Percentiles rank a stretch among this genome's conserved stretches.
Evolutionary conservation across 202 grass and related monocot genomes (phyloP).

Genomic region (Brachypodium distachyon): DNA sequence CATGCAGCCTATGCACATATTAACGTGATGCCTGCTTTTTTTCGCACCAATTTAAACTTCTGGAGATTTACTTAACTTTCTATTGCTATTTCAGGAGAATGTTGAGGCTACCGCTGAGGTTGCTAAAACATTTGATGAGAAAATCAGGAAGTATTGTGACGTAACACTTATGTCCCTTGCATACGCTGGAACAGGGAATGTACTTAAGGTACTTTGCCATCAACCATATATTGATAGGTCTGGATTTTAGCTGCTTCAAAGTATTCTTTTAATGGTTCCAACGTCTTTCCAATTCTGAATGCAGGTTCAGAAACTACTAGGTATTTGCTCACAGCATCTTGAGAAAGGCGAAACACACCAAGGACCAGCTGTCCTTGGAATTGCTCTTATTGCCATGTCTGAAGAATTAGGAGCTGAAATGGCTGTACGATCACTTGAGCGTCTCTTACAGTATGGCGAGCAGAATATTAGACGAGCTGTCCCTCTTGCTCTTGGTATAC

Average conservation of each 20-base stretch:
- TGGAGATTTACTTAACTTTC: neutral
- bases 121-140: constrained; percentile 97
- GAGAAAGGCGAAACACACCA: constrained; percentile 95
- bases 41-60: neutral
- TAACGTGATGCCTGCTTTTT: neutral
- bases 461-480: constrained; percentile 98
- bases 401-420: constrained; percentile 96
- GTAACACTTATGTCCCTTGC: constrained; percentile 94
- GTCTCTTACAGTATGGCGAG: constrained; percentile 88
- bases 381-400: constrained; percentile 95
- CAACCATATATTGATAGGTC: neutral
- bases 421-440: constrained; percentile 86
- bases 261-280: neutral
- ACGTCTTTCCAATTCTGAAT: constrained; percentile 9
- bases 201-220: constrained; percentile 72
- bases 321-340: constrained; percentile 88
- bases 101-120: constrained; percentile 91
- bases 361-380: constrained; percentile 97
- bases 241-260: neutral
- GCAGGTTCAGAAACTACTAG: constrained; percentile 91
- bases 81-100: constrained; percentile 53
- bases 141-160: constrained; percentile 96
- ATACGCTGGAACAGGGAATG: constrained; percentile 97
- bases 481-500: constrained; percentile 86
- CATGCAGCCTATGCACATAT: neutral